phyloP scores from a whole-genome alignment of 495 filamentous ascomycete genomes.

The Mytilinidion resinicola region DNA sequence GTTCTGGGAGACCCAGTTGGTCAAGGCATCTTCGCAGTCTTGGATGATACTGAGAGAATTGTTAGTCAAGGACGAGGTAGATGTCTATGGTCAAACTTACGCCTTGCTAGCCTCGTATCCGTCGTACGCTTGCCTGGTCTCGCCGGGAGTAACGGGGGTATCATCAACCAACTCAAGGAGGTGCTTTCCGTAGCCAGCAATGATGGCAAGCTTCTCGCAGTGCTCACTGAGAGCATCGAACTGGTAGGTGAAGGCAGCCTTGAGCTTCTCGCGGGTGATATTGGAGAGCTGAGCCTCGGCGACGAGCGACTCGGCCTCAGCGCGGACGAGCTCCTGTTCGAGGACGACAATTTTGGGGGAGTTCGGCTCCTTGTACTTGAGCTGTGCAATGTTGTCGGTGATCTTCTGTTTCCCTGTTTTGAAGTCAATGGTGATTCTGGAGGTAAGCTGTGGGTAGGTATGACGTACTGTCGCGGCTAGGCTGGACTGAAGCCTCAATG shows the following conservation, averaged over 20 bases:
- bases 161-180: constrained; percentile 92
- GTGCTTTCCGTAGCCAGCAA: constrained; percentile 96
- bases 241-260: constrained; percentile 96
- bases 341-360: constrained; percentile 95
- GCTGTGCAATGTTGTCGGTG: constrained; percentile 95
- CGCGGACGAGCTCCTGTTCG: constrained; percentile 96
- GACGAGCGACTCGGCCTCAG: constrained; percentile 95
- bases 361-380: constrained; percentile 99
- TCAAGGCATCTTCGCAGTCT: constrained; percentile 94
- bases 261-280: constrained; percentile 98
- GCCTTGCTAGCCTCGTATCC: constrained; percentile 97
- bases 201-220: constrained; percentile 96
- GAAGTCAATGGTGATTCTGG: constrained; percentile 5
- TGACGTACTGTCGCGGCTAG: constrained; percentile 85
- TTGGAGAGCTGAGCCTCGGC: constrained; percentile 97
- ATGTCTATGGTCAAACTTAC: constrained; percentile 30
- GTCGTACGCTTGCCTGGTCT: constrained; percentile 93
- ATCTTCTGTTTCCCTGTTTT: constrained; percentile 91
- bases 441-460: neutral
- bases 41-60: constrained; percentile 72
- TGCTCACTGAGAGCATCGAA: constrained; percentile 97
- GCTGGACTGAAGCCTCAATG: constrained; percentile 96
- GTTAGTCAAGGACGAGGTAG: neutral
- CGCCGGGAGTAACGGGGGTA: constrained; percentile 91
- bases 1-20: constrained; percentile 90